Evolutionary conservation across 2,329 filamentous ascomycete species (phyloP).

Genomic region (Venturia nashicola): DNA sequence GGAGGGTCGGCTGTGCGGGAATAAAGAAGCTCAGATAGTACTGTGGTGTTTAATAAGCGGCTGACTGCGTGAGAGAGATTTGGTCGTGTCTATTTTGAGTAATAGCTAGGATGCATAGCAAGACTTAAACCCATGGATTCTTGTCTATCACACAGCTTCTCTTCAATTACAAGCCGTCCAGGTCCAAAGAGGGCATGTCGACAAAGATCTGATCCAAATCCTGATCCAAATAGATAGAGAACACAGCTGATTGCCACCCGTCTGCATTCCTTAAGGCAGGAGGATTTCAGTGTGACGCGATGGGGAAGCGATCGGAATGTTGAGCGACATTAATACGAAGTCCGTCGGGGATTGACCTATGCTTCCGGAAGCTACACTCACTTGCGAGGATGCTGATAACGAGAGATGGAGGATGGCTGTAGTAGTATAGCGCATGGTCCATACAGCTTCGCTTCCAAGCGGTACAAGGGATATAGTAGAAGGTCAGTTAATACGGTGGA

Average conservation of each 20-base stretch:
- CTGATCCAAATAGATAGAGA: neutral
- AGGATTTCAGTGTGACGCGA: neutral
- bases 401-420: neutral
- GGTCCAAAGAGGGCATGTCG: neutral
- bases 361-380: neutral
- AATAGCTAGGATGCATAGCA: neutral
- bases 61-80: neutral
- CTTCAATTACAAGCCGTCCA: neutral
- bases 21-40: neutral
- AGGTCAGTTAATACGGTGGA: neutral
- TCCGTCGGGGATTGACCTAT: neutral
- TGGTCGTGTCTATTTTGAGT: neutral
- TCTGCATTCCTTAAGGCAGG: neutral
- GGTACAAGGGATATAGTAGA: neutral
- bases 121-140: neutral
- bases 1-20: neutral
- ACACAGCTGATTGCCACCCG: neutral
- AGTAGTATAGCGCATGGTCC: neutral
- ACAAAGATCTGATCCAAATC: neutral
- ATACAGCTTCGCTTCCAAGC: neutral
- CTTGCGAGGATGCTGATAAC: neutral
- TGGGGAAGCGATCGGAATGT: neutral
- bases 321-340: neutral
- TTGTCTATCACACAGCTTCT: neutral
- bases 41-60: too few species aligned